phyloP scores from a whole-genome alignment of 2,329 filamentous ascomycete genomes.

The Acrocalymma vagum region DNA sequence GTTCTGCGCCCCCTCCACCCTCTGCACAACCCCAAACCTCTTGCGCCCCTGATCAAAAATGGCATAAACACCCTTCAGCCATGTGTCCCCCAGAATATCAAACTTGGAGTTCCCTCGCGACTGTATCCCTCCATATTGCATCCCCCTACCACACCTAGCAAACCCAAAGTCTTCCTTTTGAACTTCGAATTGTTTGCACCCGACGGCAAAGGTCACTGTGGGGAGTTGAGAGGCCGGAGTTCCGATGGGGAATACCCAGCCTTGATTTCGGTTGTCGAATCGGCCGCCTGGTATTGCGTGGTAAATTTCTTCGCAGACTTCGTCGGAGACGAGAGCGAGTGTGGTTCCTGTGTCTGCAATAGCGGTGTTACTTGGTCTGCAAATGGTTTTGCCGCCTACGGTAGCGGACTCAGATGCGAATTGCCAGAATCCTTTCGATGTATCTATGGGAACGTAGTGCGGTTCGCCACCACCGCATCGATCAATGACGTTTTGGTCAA shows the following conservation, averaged over 20 bases:
- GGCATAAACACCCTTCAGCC: constrained; percentile 71
- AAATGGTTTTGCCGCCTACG: constrained; percentile 64
- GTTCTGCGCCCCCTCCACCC: constrained; percentile 44
- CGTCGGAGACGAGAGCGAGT: constrained; percentile 70
- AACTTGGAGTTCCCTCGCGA: constrained; percentile 55
- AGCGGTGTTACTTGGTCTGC: constrained; percentile 66
- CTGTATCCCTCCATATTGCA: constrained; percentile 72
- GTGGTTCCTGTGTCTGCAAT: constrained; percentile 79
- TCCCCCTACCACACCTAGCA: constrained; percentile 62
- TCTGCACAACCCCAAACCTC: constrained; percentile 68
- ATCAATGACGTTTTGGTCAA: constrained; percentile 69
- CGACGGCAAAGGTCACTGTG: constrained; percentile 69
- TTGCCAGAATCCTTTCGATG: constrained; percentile 73
- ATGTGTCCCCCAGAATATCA: constrained; percentile 71
- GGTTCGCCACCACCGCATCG: constrained; percentile 63
- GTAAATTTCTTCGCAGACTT: constrained; percentile 69
- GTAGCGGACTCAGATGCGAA: constrained; percentile 66
- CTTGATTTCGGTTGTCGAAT: constrained; percentile 63
- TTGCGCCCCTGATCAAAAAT: constrained; percentile 70
- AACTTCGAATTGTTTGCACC: constrained; percentile 66
- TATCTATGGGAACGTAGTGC: constrained; percentile 69
- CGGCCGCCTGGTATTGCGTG: constrained; percentile 67
- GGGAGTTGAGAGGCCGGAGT: constrained; percentile 65
- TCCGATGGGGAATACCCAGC: constrained; percentile 68
- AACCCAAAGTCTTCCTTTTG: constrained; percentile 71